phyloP scores from a whole-genome alignment of 192 early-diverging fungal species.

The Endogone sp. region DNA sequence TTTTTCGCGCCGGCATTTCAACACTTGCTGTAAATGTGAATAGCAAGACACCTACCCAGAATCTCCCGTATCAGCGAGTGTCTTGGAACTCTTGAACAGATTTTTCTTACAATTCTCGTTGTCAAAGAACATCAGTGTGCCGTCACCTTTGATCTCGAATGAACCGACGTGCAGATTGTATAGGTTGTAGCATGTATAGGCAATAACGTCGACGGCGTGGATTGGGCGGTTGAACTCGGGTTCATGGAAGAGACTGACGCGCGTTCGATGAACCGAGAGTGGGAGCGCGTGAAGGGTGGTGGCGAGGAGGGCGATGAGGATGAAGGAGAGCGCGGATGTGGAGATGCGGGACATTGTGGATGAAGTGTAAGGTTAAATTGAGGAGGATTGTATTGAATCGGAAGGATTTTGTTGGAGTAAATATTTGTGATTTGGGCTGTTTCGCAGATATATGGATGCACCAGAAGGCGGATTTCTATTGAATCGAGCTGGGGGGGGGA shows the following conservation, averaged over 20 bases:
- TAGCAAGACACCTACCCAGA: no score
- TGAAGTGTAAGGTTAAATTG: not conserved
- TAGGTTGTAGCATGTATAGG: not conserved
- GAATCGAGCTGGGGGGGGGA: no score
- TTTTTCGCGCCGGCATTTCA: no score
- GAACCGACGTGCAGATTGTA: not conserved
- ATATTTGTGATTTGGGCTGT: no score
- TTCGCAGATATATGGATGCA: no score
- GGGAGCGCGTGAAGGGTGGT: not conserved
- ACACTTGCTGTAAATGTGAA: no score
- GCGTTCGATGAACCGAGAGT: not conserved
- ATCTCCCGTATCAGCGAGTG: not conserved
- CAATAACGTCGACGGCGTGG: not conserved
- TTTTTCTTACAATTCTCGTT: not conserved
- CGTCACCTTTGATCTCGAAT: not conserved
- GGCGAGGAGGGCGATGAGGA: not conserved
- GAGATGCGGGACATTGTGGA: not conserved
- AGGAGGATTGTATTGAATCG: not conserved
- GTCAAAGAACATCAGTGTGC: not conserved
- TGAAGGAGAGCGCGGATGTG: not conserved
- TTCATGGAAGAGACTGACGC: not conserved
- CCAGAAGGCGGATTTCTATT: no score
- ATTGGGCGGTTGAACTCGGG: not conserved
- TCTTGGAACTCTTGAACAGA: not conserved
- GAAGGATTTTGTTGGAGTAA: no score